phyloP scores from a whole-genome alignment of 768 basidiomycete genomes.

The Albatrellus ellisii region DNA sequence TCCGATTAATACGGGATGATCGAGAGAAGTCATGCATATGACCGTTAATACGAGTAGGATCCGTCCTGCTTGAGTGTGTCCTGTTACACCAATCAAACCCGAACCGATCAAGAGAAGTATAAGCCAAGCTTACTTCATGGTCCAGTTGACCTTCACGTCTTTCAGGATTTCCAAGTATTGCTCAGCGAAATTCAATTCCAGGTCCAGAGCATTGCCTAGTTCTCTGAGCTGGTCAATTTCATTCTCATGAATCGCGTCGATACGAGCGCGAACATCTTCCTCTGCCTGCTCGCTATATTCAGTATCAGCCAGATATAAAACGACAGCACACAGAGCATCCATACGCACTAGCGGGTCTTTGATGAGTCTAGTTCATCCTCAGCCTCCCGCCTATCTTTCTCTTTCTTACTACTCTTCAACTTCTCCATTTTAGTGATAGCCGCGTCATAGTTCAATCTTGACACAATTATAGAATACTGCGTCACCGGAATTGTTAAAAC shows the following conservation, averaged over 20 bases:
- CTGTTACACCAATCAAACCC: too few species aligned
- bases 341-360: conserved; percentile 37
- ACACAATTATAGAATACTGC: not conserved
- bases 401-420: conserved; percentile 61
- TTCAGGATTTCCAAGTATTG: conserved; percentile 63
- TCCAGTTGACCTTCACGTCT: conserved; percentile 59
- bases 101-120: not conserved
- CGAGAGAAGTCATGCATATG: conserved; percentile 7
- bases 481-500: conserved; percentile 11
- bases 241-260: conserved; percentile 69
- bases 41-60: conserved; percentile 4
- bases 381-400: conserved; percentile 54
- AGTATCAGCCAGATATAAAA: not conserved
- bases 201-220: conserved; percentile 56
- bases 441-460: conserved; percentile 67
- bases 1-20: too few species aligned
- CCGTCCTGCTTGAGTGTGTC: too few species aligned
- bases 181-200: conserved; percentile 60
- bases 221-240: conserved; percentile 63
- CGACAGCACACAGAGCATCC: not conserved
- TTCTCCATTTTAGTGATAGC: conserved; percentile 60
- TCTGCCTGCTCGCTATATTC: conserved; percentile 64
- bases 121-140: conserved; percentile 30
- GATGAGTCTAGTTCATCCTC: conserved; percentile 71
- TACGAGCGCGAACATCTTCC: conserved; percentile 72